Evolutionary conservation across 2,329 filamentous ascomycete species (phyloP).

Genomic region (Emericellopsis cladophorae): DNA sequence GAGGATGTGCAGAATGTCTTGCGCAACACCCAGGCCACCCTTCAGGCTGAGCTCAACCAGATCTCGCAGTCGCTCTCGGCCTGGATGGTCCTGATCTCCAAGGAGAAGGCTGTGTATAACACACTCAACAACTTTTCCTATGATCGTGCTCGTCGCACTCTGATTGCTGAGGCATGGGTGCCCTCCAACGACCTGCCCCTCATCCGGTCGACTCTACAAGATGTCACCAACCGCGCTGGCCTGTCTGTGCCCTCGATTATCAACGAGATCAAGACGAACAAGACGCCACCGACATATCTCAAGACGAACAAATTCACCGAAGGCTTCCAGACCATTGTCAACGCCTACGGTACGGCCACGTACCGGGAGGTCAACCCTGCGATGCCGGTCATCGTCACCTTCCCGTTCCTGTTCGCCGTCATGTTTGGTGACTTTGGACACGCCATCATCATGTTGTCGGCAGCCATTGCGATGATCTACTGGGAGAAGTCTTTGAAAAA

Average conservation of each 20-base stretch:
- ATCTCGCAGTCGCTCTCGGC: constrained; percentile 86
- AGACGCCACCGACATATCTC: constrained; percentile 92
- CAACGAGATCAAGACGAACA: constrained; percentile 94
- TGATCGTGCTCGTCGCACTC: constrained; percentile 84
- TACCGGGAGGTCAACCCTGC: constrained; percentile 97
- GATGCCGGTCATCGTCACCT: constrained; percentile 89
- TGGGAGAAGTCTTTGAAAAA: constrained; percentile 92
- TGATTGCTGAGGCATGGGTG: constrained; percentile 96
- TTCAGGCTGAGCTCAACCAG: constrained; percentile 85
- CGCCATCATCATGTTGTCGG: constrained; percentile 74
- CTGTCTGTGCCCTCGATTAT: constrained; percentile 97
- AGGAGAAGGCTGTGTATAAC: constrained; percentile 96
- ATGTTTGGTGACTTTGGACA: constrained; percentile 99
- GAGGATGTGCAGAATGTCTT: constrained; percentile 86
- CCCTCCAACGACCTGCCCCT: constrained; percentile 80
- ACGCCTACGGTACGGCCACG: constrained; percentile 94
- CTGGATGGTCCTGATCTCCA: constrained; percentile 96
- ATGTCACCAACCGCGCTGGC: constrained; percentile 91
- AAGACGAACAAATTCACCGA: constrained; percentile 98
- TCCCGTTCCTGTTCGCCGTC: constrained; percentile 98
- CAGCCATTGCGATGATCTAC: constrained; percentile 87
- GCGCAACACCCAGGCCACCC: constrained; percentile 85
- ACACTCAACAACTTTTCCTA: constrained; percentile 95
- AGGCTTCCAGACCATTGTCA: constrained; percentile 97
- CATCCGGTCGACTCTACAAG: constrained; percentile 87